Base-by-base conservation (phyloP, 192 early-diverging fungal species). In the Irineochytrium annulatum region DNA sequence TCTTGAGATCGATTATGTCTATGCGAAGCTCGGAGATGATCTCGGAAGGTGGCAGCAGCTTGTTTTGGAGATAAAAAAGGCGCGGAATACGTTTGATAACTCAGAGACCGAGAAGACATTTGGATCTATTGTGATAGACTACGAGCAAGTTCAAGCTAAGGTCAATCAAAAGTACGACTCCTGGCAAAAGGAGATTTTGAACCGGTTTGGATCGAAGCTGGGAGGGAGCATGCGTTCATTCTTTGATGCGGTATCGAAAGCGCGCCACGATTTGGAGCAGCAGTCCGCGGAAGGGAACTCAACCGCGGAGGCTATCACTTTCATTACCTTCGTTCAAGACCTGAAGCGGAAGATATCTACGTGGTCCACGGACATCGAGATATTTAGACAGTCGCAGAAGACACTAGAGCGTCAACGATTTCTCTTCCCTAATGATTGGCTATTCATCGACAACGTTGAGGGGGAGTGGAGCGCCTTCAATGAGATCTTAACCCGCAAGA, bases 401-500 rank as follows among this genome's bases (percentile, higher is more conserved):
- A 87, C 91, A 39, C 75, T 99, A 24, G 92, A 96, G 62, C 83
- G 89, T 51, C 94, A 95, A 72, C 79, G 96, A 39, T 99, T 82
- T 77, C 87, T 90, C 69, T 97, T 95, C 71, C 91, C 94, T n/a
- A 68, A 59, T 32, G 93, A 98, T 67, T 98, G 96, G 95, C 68
- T 98, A 39, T 91, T 94, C 68, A 77, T 91, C 32, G 97, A 97
- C 52, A 91, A 97, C 61, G 80, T 98, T 16, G 93, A 94, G 39
- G 94, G 95, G 65, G 97, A 98, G 72, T 97, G 95, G 93, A 90
- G 88, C 66, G 89, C 95, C 2, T 95, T 98, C 55, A 93, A 89
- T 67, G 90, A 97, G 75, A 96, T 99, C 55, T 67, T 98, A 33
- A 77, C 75, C 49, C 81, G 89, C 68, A 97, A 98, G 84, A 88